phyloP scores from a whole-genome alignment of 2,329 filamentous ascomycete genomes.

The Aspergillus niger region DNA sequence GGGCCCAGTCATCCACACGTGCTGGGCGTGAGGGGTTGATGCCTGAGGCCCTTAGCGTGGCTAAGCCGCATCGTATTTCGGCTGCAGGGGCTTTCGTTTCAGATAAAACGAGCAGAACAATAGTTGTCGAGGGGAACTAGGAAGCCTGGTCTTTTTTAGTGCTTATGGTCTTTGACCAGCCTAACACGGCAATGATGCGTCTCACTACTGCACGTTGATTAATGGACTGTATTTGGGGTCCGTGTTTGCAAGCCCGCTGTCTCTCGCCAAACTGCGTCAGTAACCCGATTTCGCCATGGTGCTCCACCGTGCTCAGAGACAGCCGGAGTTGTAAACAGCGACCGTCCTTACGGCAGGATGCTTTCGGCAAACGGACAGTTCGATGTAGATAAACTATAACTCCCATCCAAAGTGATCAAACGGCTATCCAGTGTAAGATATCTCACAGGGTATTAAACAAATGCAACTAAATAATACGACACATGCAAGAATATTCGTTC shows the following conservation, averaged over 20 bases:
- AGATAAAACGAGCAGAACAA: conserved; percentile 5
- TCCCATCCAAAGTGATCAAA: too few species aligned
- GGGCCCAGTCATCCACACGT: background rate
- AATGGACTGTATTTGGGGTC: background rate
- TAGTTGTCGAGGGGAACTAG: background rate
- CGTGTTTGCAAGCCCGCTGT: background rate
- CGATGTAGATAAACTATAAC: too few species aligned
- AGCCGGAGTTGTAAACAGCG: too few species aligned
- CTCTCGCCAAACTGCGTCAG: too few species aligned
- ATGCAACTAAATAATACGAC: background rate
- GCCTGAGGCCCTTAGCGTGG: background rate
- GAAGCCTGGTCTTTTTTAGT: background rate
- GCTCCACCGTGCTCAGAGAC: too few species aligned
- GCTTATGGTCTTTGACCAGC: background rate
- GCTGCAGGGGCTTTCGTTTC: conserved; percentile 3
- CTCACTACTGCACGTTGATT: background rate
- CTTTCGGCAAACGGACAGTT: too few species aligned
- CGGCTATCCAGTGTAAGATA: background rate
- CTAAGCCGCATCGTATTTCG: background rate
- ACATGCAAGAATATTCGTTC: conserved; percentile 8
- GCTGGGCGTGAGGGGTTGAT: background rate
- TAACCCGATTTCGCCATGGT: too few species aligned
- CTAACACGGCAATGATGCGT: background rate
- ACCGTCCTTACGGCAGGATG: too few species aligned
- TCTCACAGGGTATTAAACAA: conserved; percentile 8